A percentile compares a stretch with the other conserved stretches of the same genome.
Conservation (phyloP, 345 rosid genomes). For the Gossypium bickii region DNA sequence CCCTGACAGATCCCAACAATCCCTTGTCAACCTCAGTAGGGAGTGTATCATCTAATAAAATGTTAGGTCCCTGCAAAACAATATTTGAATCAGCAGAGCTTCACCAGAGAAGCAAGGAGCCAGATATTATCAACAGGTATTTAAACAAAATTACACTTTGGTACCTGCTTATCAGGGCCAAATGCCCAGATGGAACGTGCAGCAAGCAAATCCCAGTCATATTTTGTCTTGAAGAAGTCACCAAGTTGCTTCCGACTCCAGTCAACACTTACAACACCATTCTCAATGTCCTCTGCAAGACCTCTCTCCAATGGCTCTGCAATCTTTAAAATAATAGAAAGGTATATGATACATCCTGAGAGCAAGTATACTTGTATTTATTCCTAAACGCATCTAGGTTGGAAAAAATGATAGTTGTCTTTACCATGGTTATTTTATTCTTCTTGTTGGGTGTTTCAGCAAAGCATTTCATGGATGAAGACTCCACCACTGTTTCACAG, state of each 20-base stretch:
- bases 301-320: conserved; percentile 99
- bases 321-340: conserved; percentile 45
- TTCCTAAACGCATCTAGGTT: conserved; percentile 3
- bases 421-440: conserved; percentile 93
- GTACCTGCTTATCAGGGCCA: conserved; percentile 97
- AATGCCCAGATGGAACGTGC: conserved; percentile 98
- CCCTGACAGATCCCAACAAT: conserved; percentile 76
- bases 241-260: conserved; percentile 85
- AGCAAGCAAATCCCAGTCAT: conserved; percentile 96
- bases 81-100: conserved; percentile 8
- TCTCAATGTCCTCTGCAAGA: conserved; percentile 92
- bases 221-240: conserved; percentile 86
- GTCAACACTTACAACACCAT: conserved; percentile 76
- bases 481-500: conserved; percentile 97
- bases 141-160: background rate
- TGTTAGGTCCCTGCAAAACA: conserved; percentile 75
- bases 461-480: conserved; percentile 97
- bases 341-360: background rate
- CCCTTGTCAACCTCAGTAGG: conserved; percentile 92
- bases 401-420: conserved; percentile 12
- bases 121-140: conserved; percentile 1
- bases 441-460: conserved; percentile 98
- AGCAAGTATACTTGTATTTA: background rate
- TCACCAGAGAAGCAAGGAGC: conserved; percentile 1
- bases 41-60: conserved; percentile 86